phyloP scores from a whole-genome alignment of 1,284 basidiomycete genomes.

The Rhodotorula sp. region DNA sequence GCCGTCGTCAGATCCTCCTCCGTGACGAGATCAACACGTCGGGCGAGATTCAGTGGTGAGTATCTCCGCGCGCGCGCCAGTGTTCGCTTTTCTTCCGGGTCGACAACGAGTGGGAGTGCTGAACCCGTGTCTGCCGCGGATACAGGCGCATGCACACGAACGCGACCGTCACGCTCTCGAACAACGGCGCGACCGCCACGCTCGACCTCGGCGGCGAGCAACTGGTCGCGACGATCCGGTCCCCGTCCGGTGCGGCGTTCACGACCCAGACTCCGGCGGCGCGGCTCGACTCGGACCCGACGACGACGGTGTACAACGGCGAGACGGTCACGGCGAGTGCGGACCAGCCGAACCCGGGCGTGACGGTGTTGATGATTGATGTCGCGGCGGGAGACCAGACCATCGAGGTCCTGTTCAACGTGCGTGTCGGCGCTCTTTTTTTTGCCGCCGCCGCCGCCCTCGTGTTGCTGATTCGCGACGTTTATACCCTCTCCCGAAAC shows the following conservation, averaged over 20 bases:
- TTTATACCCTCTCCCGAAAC: not conserved
- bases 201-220: conserved; percentile 64
- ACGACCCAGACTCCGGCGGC: conserved; percentile 39
- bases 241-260: conserved; percentile 49
- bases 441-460: no score
- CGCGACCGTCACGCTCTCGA: conserved; percentile 55
- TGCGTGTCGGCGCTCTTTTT: conserved; percentile 51
- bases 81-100: conserved; percentile 52
- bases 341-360: conserved; percentile 71
- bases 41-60: conserved; percentile 30
- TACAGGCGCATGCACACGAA: conserved; percentile 98
- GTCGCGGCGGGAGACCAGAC: conserved; percentile 69
- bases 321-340: conserved; percentile 61
- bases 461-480: no score
- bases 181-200: conserved; percentile 58
- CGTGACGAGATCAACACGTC: conserved; percentile 50
- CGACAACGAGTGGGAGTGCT: conserved; percentile 48
- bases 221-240: conserved; percentile 51
- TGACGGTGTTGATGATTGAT: conserved; percentile 74
- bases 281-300: conserved; percentile 51
- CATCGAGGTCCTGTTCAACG: conserved; percentile 52
- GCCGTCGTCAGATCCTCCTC: conserved; percentile 78
- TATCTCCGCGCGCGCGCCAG: no score
- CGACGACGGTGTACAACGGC: conserved; percentile 62
- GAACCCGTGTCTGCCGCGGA: no score